These are phyloP conservation scores for Geotrichum cucujoidarum DNA, from an alignment of 1,139 yeast genomes.

Conservation along the genomic window DNA sequence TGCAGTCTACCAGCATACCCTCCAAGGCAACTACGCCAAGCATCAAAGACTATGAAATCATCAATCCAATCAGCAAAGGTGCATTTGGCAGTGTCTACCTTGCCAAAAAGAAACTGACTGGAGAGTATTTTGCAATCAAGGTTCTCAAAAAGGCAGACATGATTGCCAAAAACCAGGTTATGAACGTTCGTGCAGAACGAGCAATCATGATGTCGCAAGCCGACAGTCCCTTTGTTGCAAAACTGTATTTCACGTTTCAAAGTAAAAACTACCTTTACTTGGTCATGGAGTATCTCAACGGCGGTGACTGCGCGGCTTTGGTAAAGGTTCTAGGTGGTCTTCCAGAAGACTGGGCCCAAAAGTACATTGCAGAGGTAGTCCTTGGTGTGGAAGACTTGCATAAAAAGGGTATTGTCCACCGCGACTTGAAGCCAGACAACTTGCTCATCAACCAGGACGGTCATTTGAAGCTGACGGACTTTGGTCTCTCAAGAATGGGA, in stretches of 20 bases:
- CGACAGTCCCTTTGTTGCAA: slow-evolving; percentile 91
- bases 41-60: slow-evolving; percentile 80
- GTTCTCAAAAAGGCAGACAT: slow-evolving; percentile 91
- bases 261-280: slow-evolving; percentile 79
- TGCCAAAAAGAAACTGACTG: slow-evolving; percentile 76
- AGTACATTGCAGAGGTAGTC: slow-evolving; percentile 84
- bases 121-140: slow-evolving; percentile 93
- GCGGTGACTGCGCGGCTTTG: slow-evolving; percentile 92
- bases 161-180: slow-evolving; percentile 94
- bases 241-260: slow-evolving; percentile 82
- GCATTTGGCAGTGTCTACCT: slow-evolving; percentile 95
- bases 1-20: slow-evolving; percentile 55
- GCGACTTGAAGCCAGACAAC: slow-evolving; percentile 94
- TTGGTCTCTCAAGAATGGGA: slow-evolving; percentile 89
- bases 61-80: slow-evolving; percentile 93
- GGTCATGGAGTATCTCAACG: slow-evolving; percentile 94
- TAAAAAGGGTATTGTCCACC: slow-evolving; percentile 80
- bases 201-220: slow-evolving; percentile 97
- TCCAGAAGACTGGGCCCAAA: slow-evolving; percentile 72
- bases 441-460: slow-evolving; percentile 80
- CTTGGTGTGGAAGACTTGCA: slow-evolving; percentile 90
- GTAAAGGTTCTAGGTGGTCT: slow-evolving; percentile 79
- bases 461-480: slow-evolving; percentile 88
- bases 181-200: slow-evolving; percentile 89
- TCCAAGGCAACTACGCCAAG: slow-evolving; percentile 50